A percentile compares a stretch with the other conserved stretches of the same genome.
phyloP scores from a whole-genome alignment of 805 yeast genomes.

The Suhomyces sp. region DNA sequence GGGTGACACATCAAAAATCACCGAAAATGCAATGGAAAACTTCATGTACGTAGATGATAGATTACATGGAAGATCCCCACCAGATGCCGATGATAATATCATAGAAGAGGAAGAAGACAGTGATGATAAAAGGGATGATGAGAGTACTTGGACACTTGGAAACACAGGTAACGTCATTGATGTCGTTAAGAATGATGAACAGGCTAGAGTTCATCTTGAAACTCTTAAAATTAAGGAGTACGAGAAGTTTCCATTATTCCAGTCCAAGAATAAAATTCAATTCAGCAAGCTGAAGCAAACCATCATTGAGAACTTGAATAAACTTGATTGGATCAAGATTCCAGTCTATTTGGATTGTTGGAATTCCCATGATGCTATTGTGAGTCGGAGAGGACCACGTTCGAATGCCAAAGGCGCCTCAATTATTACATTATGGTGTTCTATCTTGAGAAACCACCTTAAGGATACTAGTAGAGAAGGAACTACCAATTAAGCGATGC shows the following conservation, averaged over 20 bases:
- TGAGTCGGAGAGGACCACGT: slow-evolving; percentile 67
- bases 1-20: slow-evolving; percentile 40
- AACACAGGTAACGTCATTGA: slow-evolving; percentile 20
- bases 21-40: slow-evolving; percentile 36
- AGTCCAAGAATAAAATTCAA: slow-evolving; percentile 24
- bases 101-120: slow-evolving; percentile 12
- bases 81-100: slow-evolving; percentile 12
- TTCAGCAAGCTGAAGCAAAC: slow-evolving; percentile 35
- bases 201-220: slow-evolving; percentile 15
- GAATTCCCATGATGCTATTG: slow-evolving; percentile 86
- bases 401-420: slow-evolving; percentile 54
- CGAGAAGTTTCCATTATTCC: slow-evolving; percentile 30
- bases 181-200: slow-evolving; percentile 23
- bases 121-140: slow-evolving; percentile 11
- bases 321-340: slow-evolving; percentile 71
- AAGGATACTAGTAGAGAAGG: slow-evolving; percentile 5
- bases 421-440: slow-evolving; percentile 50
- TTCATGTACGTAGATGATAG: slow-evolving; percentile 33
- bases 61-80: slow-evolving; percentile 2
- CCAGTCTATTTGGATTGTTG: slow-evolving; percentile 69
- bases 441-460: slow-evolving; percentile 34
- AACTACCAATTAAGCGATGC: too few species aligned
- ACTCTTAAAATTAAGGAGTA: slow-evolving; percentile 17
- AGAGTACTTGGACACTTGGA: slow-evolving; percentile 1
- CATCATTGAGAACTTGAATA: slow-evolving; percentile 57